A percentile compares a stretch with the other conserved stretches of the same genome.
phyloP scores from a whole-genome alignment of 2,329 filamentous ascomycete genomes.

The Exophiala phaeomuriformis region DNA sequence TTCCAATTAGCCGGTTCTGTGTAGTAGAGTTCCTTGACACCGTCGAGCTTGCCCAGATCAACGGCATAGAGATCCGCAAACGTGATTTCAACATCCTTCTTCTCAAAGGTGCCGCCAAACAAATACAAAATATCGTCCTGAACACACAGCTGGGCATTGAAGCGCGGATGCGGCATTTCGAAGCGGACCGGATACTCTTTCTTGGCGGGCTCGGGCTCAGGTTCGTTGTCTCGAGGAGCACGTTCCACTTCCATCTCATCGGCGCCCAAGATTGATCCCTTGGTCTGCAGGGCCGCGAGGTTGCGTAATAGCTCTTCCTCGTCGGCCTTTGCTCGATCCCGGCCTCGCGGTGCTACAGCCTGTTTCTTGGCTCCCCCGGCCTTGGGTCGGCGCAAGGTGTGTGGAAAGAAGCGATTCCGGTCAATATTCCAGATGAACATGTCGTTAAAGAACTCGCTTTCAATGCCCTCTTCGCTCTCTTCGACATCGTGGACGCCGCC shows the following conservation, averaged over 20 bases:
- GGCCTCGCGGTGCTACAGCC: slow-evolving; percentile 39
- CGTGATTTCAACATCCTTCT: slow-evolving; percentile 88
- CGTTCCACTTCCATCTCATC: slow-evolving; percentile 45
- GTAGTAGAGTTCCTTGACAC: slow-evolving; percentile 84
- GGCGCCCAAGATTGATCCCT: slow-evolving; percentile 53
- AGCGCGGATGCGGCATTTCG: slow-evolving; percentile 82
- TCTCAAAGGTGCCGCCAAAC: slow-evolving; percentile 91
- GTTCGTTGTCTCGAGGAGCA: slow-evolving; percentile 46
- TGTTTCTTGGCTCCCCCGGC: slow-evolving; percentile 51
- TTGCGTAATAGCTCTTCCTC: slow-evolving; percentile 86
- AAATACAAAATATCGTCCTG: slow-evolving; percentile 91
- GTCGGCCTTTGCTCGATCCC: slow-evolving; percentile 70
- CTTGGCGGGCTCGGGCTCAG: slow-evolving; percentile 43
- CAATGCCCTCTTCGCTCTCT: slow-evolving; percentile 85
- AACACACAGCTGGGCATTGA: slow-evolving; percentile 84
- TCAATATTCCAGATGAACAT: slow-evolving; percentile 93
- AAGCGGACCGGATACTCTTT: slow-evolving; percentile 58
- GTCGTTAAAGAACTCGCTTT: slow-evolving; percentile 93
- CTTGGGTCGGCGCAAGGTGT: slow-evolving; percentile 67
- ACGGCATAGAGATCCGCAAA: slow-evolving; percentile 93
- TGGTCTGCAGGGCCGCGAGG: slow-evolving; percentile 75
- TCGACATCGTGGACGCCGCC: slow-evolving; percentile 93
- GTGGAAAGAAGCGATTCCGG: slow-evolving; percentile 85
- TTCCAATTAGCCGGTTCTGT: slow-evolving; percentile 82
- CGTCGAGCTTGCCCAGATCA: slow-evolving; percentile 89